These are phyloP conservation scores for Pinguiococcus pyrenoidosus DNA, from an alignment of 108 stramenopile species.

Conservation along the genomic window DNA sequence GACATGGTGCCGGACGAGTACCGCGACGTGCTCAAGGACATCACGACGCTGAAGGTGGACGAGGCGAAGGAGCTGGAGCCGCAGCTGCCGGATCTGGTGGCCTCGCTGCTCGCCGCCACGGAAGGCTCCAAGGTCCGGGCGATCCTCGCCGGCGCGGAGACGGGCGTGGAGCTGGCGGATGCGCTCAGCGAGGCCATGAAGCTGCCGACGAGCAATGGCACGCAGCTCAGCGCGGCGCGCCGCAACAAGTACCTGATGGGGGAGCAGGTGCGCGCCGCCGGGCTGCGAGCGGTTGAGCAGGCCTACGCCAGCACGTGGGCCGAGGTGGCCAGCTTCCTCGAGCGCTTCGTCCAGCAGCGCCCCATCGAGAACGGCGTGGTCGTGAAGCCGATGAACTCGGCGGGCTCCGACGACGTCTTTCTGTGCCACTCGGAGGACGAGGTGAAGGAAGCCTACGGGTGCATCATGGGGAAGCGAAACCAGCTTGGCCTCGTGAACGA, in stretches of 20 bases:
- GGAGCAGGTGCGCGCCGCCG: conserved; percentile 56
- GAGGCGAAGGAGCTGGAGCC: not conserved
- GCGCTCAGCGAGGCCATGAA: conserved; percentile 31
- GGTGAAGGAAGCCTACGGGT: conserved; percentile 66
- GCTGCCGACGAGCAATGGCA: conserved; percentile 58
- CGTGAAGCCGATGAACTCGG: conserved; percentile 74
- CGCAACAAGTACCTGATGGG: conserved; percentile 81
- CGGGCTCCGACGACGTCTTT: conserved; percentile 85
- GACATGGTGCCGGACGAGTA: not conserved
- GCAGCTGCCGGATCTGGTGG: not conserved
- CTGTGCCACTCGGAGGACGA: conserved; percentile 72
- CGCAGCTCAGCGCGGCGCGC: conserved; percentile 53
- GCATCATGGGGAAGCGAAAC: conserved; percentile 64
- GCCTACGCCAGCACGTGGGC: conserved; percentile 46
- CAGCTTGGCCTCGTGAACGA: conserved; percentile 55
- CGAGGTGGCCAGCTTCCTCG: conserved; percentile 60
- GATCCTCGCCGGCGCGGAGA: conserved; percentile 29
- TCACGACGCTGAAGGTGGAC: not conserved
- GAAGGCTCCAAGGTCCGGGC: not conserved
- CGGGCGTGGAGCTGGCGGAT: conserved; percentile 39
- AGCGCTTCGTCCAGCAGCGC: conserved; percentile 52
- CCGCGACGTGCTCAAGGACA: not conserved
- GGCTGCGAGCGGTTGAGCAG: conserved; percentile 46
- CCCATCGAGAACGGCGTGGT: too few relatives aligned
- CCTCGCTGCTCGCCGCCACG: not conserved